Base-by-base conservation (phyloP, 345 rosid species). In the Citrus medica region DNA sequence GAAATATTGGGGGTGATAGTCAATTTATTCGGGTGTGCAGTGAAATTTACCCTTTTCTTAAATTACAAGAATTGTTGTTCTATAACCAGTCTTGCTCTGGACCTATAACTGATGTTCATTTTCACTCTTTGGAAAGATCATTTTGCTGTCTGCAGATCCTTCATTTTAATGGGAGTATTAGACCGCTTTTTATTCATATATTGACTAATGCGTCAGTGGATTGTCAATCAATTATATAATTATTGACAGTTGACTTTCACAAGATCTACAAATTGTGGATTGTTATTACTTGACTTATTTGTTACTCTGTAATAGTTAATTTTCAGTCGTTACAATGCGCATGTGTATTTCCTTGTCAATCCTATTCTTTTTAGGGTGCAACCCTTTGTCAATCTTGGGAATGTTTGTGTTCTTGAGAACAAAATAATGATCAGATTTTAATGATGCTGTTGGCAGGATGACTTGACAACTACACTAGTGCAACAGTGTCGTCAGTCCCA, bases 401-500 rank as follows among this genome's bases (percentile, higher is more conserved):
- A 12, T 16, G 0, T 38, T 65, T 63, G 24, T 19, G 16, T 37
- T 35, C 35, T 17, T 9, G 28, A 53, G n/a, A 51, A 25, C 32
- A 22, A 35, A 71, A 38, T 37, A 5, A 5, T 40, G 14, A 58
- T 53, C 30, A 28, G 38, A 16, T 68, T 62, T 24, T 40, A 28
- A 37, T 64, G 27, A 32, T 76, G 74, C 42, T 3, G 12, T 67
- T 87, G 83, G 79, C 88, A 95, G 98, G 98, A 92, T 69, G 99
- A 91, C 63, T 87, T 95, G 88, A 86, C 95, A 1, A 85, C 64
- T 5, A 89, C 95, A 10, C 94, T 95, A 1, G 83, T 91, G 68
- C 95, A 87, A 62, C 99, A 95, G 72, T 95, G 99, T 82, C 88
- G 83, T 32, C 92, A 78, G 63, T 90, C 96, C 37, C 94, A 87